These are phyloP conservation scores for Phalaenopsis equestris DNA, from an alignment of 106 monocot genomes.

Conservation along the genomic window DNA sequence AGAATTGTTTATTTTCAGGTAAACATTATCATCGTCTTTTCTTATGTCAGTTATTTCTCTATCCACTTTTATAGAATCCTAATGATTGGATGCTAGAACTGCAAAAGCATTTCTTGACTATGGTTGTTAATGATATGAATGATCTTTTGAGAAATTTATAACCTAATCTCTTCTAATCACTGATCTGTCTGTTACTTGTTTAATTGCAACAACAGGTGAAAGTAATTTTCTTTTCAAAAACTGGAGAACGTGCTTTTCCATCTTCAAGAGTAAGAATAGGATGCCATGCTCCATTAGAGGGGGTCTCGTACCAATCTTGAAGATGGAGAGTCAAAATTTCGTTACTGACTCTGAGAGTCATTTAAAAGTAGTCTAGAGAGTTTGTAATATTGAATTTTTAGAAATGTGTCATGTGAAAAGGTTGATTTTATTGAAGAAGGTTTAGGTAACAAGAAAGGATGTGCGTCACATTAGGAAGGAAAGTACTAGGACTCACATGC, in stretches of 20 bases:
- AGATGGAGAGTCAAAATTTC: too few relatives aligned
- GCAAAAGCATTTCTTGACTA: not conserved
- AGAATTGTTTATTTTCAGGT: not conserved
- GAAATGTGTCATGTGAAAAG: too few relatives aligned
- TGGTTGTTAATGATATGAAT: not conserved
- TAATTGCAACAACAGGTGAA: conserved; percentile 43
- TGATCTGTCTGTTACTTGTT: not conserved
- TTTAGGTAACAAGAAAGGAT: too few relatives aligned
- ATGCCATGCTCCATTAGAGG: too few relatives aligned
- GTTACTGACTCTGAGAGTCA: too few relatives aligned
- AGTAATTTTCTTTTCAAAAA: conserved; percentile 83
- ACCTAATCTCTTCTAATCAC: not conserved
- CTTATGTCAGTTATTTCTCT: not conserved
- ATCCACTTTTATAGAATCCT: not conserved
- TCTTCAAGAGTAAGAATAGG: too few relatives aligned
- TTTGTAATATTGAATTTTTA: too few relatives aligned
- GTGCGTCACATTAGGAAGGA: too few relatives aligned
- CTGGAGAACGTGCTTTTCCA: conserved; percentile 82
- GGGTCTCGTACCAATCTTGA: too few relatives aligned
- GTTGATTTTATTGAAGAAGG: too few relatives aligned
- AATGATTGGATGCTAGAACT: not conserved
- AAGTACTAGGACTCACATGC: too few relatives aligned
- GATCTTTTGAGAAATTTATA: not conserved
- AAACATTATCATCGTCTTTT: not conserved
- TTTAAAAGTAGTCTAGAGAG: too few relatives aligned